Conservation (phyloP, 176 grass and related monocot species). For the Rhipidocladum racemiflorum region DNA sequence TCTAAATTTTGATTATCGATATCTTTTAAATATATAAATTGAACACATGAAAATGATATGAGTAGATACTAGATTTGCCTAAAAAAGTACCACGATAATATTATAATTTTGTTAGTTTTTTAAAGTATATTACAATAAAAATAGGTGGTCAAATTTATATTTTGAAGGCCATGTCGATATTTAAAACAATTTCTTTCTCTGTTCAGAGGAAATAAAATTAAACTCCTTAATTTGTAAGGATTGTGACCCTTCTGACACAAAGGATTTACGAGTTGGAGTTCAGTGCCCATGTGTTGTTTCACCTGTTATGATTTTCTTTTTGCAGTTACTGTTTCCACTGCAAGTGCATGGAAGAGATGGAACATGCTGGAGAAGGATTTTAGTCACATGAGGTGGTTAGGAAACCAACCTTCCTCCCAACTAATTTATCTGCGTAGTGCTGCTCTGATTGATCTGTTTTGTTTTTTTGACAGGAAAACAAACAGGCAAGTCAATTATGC, state of each 20-base stretch:
- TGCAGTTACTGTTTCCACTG: not conserved
- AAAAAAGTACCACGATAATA: no score
- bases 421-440: slow-evolving; percentile 2
- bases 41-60: no score
- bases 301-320: not conserved
- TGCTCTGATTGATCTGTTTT: not conserved
- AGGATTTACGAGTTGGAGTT: not conserved
- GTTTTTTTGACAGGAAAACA: not conserved
- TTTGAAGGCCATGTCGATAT: no score
- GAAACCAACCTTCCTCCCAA: not conserved
- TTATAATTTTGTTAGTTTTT: no score
- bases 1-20: no score
- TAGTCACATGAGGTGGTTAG: slow-evolving; percentile 31
- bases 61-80: no score
- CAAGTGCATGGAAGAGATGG: not conserved
- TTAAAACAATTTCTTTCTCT: no score
- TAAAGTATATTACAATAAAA: no score
- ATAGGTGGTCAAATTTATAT: no score
- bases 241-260: not conserved
- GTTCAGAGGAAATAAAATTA: no score
- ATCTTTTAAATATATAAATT: no score
- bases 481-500: slow-evolving; percentile 37
- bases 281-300: not conserved
- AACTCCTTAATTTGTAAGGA: no score
- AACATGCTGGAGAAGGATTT: slow-evolving; percentile 9